Base-by-base conservation (phyloP, 1,284 basidiomycete species). In the Leccinum fuscescens region DNA sequence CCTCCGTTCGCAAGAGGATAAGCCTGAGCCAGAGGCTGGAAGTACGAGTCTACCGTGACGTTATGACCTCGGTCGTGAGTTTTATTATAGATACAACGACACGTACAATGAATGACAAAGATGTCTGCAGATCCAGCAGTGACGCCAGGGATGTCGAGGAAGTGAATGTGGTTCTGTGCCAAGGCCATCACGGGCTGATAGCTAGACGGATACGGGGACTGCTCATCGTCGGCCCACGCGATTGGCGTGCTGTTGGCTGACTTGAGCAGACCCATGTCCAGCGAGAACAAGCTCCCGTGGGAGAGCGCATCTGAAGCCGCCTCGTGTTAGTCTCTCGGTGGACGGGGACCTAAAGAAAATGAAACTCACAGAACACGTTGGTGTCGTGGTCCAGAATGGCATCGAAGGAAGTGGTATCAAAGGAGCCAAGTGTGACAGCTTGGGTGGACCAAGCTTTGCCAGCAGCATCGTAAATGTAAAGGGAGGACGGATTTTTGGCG, bases 321-420 rank as follows among this genome's bases (percentile, higher is more conserved):
- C 44, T n/a, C 56, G 5, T 6, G 29, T 69, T n/a, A 64, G 61
- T 56, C 27, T n/a, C 50, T 8, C 37, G 35, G 31, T 5, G 15
- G 20, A 56, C 8, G 12, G 8, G 14, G 15, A n/a, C 20, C 8
- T 14, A 1, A 4, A 9, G 11, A 50, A 24, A 5, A 15, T 52
- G 62, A 59, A 67, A 79, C 54, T 55, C 65, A 87, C 86, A 93
- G 77, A 94, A 87, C 62, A 88, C 84, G 63, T 94, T 93, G 56
- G 93, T 95, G 75, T 95, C 93, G 67, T 94, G 93, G 76, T 96
- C 93, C 44, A 95, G 82, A 62, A 94, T 86, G 29, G 89, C 80
- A 29, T 76, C 77, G 66, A 84, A 86, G 33, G 79, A 79, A 1
- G 78, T 70, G 3, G 82, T 78, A 71, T 90, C 83, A 67, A 89